phyloP scores from a whole-genome alignment of 148 eudicot genomes.

The Hydrangea macrophylla region DNA sequence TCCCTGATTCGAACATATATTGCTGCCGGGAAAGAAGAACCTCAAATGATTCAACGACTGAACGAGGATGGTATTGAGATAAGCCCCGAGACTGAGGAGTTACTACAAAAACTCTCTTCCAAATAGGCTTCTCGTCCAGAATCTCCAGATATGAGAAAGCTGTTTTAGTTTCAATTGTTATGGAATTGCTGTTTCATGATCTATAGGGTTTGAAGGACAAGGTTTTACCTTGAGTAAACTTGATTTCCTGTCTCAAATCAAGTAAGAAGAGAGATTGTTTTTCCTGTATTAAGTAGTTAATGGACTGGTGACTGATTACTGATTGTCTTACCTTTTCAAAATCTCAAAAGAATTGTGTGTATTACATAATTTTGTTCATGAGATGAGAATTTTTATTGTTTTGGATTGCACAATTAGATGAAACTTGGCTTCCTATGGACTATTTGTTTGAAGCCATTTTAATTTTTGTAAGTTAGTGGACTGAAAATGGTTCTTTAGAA shows the following conservation, averaged over 20 bases:
- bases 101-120: not conserved
- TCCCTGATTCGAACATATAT: conserved; percentile 6
- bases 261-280: not conserved
- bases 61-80: not conserved
- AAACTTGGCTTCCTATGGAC: too few relatives aligned
- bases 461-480: too few relatives aligned
- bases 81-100: conserved; percentile 13
- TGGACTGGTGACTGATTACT: too few relatives aligned
- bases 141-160: not conserved
- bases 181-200: not conserved
- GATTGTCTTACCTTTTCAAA: too few relatives aligned
- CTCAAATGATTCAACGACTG: not conserved
- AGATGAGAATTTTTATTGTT: too few relatives aligned
- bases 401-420: too few relatives aligned
- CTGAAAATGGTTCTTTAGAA: too few relatives aligned
- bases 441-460: too few relatives aligned
- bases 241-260: not conserved
- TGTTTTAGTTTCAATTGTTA: not conserved
- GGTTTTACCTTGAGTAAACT: not conserved
- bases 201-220: not conserved
- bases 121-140: not conserved
- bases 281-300: too few relatives aligned
- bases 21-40: conserved; percentile 7
- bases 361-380: too few relatives aligned
- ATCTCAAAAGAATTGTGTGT: too few relatives aligned